These are phyloP conservation scores for Fusarium verticillioides DNA, from an alignment of 2,329 filamentous ascomycete genomes.

Conservation along the genomic window DNA sequence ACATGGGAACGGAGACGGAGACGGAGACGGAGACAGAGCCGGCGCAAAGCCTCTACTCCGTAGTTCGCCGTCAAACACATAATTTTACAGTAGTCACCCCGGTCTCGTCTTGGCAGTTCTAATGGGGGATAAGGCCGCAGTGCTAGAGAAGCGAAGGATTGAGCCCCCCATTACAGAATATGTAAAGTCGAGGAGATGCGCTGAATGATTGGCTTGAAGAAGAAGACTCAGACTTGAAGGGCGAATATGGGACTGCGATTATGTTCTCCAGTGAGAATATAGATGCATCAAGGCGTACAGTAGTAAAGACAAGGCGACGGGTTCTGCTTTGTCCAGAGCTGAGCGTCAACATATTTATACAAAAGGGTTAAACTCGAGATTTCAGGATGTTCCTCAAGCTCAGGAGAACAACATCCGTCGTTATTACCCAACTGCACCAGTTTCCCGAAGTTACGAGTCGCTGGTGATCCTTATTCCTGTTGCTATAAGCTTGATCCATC, in stretches of 20 bases:
- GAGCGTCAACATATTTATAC: neutral
- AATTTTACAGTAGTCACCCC: constrained; percentile 10
- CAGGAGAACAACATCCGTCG: neutral
- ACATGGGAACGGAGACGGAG: neutral
- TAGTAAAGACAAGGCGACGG: neutral
- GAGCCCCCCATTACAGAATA: neutral
- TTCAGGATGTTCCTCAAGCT: neutral
- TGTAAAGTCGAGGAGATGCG: neutral
- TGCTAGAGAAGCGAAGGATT: constrained; percentile 25
- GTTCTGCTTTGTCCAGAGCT: neutral
- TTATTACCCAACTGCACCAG: neutral
- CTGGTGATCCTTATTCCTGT: neutral
- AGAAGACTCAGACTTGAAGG: neutral
- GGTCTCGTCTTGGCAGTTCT: constrained; percentile 23
- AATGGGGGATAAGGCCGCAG: constrained; percentile 18
- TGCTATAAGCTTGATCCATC: neutral
- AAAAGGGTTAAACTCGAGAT: neutral
- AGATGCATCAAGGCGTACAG: neutral
- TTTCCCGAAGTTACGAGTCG: neutral
- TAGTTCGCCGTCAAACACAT: constrained; percentile 30
- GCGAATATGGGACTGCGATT: neutral
- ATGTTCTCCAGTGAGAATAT: neutral
- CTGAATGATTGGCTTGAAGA: neutral
- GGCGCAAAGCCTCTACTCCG: constrained; percentile 14
- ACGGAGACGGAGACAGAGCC: neutral